phyloP scores from a whole-genome alignment of 1,284 basidiomycete genomes.

The Vanrija sp. region DNA sequence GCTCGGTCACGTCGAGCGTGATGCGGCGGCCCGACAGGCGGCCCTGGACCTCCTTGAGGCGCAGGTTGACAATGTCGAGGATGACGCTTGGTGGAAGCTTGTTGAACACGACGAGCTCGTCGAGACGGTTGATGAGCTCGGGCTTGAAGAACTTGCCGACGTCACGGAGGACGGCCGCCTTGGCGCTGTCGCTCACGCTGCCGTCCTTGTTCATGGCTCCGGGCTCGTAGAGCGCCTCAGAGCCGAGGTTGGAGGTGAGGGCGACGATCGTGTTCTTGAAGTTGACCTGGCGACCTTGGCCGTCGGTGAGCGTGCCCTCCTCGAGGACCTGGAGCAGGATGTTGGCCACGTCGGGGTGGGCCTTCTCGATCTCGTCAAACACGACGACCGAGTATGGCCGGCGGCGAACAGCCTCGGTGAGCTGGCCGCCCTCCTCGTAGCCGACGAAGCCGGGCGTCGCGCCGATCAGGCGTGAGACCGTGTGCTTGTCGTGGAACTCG shows the following conservation, averaged over 20 bases:
- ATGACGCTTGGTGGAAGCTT: conserved; percentile 72
- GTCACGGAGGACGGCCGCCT: conserved; percentile 66
- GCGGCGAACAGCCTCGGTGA: conserved; percentile 81
- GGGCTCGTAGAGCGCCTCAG: conserved; percentile 66
- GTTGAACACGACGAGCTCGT: conserved; percentile 85
- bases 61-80: conserved; percentile 68
- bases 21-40: conserved; percentile 64
- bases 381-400: conserved; percentile 55
- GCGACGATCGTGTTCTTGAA: conserved; percentile 80
- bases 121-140: conserved; percentile 83
- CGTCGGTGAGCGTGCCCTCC: conserved; percentile 81
- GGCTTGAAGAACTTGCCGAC: conserved; percentile 80
- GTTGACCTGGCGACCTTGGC: conserved; percentile 43
- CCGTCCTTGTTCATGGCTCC: conserved; percentile 65
- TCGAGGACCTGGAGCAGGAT: conserved; percentile 89
- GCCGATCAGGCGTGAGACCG: conserved; percentile 82
- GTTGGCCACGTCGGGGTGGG: conserved; percentile 82
- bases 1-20: conserved; percentile 63
- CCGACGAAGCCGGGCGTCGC: conserved; percentile 91
- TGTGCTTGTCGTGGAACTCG: conserved; percentile 87
- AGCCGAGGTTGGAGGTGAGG: conserved; percentile 87
- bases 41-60: conserved; percentile 67
- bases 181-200: conserved; percentile 61
- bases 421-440: conserved; percentile 75
- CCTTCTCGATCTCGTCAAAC: conserved; percentile 83